Evolutionary conservation across 495 filamentous ascomycete genomes (phyloP), one percentile per base, ranked within the genome.

Genomic region (Cercophora samala): DNA sequence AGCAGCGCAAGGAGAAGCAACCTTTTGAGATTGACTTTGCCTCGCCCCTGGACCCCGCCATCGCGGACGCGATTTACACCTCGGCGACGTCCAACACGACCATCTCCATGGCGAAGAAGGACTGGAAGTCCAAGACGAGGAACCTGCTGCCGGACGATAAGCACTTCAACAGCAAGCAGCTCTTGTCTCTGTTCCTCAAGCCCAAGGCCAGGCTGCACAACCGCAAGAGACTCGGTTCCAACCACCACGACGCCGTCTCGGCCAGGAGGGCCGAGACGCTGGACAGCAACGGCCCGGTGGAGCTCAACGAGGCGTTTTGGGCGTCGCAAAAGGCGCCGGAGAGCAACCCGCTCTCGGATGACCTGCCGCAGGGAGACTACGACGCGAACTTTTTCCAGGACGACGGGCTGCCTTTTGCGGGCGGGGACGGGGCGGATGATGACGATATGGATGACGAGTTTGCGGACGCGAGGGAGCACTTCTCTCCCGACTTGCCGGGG

Each of bases 301-400:
- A 97, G 26, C 90, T 97, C 83, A 91, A 97, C 73, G 95, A 97
- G 73, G 93, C 89, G 54, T 98, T 93, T 81, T 99, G 96, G 95
- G 96, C 95, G 1, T 87, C 85, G 54, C 89, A 93, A 73, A 88
- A 93, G 61, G 83, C 79, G 1, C 82, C 83, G 3, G 68, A 75
- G 21, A 73, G 74, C 15, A 75, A 56, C 22, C 42, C 74, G 24
- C 24, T 17, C 1, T 54, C 77, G 68, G 80, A 81, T 37, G 80
- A 82, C 26, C 76, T 80, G 15, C 83, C 83, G 0, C 81, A 89
- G 66, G 91, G 87, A 74, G 76, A 95, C 72, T 99, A 98, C 76
- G 93, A 98, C 79, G 95, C 96, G 58, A 91, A 98, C 70, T 99
- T 98, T 86, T 99, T 98, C 82, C 88, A 91, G 64, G 95, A 99